Percentiles rank a stretch among this genome's conserved stretches.
Evolutionary conservation across 2,329 filamentous ascomycete genomes (phyloP).

Genomic region (Pyrenophora tritici-repentis): DNA sequence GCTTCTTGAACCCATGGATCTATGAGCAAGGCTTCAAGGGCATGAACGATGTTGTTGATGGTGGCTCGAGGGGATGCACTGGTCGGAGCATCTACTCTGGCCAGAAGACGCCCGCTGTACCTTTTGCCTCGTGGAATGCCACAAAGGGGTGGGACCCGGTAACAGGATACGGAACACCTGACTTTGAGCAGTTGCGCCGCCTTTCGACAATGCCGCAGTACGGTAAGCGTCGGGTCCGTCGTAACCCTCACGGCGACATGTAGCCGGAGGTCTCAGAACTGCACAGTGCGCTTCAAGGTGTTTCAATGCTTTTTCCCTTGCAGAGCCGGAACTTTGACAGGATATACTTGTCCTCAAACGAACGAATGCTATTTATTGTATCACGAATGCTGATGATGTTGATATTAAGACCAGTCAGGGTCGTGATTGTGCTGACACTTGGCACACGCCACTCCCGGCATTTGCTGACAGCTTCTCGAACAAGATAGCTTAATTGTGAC

Average conservation of each 20-base stretch:
- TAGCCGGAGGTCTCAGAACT: neutral
- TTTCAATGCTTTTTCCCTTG: no score
- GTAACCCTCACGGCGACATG: neutral
- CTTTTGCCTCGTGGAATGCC: conserved; percentile 57
- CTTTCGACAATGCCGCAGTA: conserved; percentile 26
- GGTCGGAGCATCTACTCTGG: conserved; percentile 47
- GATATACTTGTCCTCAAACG: no score
- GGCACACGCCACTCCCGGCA: no score
- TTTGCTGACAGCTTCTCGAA: no score
- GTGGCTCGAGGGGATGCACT: conserved; percentile 54
- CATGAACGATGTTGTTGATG: conserved; percentile 56
- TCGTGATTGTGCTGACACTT: no score
- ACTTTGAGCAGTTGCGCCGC: conserved; percentile 42
- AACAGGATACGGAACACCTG: conserved; percentile 50
- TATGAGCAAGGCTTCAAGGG: conserved; percentile 51
- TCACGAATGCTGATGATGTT: no score
- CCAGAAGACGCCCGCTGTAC: conserved; percentile 47
- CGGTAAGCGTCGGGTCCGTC: conserved; percentile 18
- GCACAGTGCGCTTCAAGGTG: no score
- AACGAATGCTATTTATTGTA: no score
- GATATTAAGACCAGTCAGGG: no score
- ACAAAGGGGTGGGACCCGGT: conserved; percentile 58
- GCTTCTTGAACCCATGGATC: conserved; percentile 50
- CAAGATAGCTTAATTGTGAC: no score
- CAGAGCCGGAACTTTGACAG: no score